Evolutionary conservation across 257 asterid species (phyloP).

Genomic region (Solanum etuberosum): DNA sequence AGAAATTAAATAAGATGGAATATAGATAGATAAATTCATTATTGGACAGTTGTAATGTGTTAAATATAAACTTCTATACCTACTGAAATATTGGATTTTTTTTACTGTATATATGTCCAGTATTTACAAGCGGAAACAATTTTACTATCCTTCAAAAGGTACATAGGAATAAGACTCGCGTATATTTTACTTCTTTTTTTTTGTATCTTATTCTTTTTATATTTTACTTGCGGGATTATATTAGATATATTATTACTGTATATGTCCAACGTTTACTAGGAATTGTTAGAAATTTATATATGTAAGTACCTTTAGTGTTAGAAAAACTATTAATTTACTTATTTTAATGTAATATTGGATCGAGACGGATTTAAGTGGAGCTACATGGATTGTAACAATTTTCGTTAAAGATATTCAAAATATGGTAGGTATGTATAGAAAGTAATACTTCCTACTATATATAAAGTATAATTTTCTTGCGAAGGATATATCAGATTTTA

Average conservation of each 20-base stretch:
- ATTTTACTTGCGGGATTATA: not conserved
- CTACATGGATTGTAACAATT: not conserved
- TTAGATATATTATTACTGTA: not conserved
- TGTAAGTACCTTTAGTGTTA: not conserved
- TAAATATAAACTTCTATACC: not conserved
- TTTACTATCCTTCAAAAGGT: not conserved
- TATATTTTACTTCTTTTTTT: accelerated
- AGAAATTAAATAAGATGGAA: not conserved
- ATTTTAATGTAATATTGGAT: not conserved
- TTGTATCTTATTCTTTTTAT: too few relatives aligned
- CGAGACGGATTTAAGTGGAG: not conserved
- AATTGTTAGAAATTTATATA: not conserved
- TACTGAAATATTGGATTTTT: not conserved
- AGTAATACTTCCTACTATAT: too few relatives aligned
- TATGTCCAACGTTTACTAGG: not conserved
- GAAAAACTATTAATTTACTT: not conserved
- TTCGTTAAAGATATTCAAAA: not conserved
- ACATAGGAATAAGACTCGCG: accelerated
- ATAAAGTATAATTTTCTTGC: too few relatives aligned
- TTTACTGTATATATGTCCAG: not conserved
- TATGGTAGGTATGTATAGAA: too few relatives aligned
- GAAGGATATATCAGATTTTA: too few relatives aligned
- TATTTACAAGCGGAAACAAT: not conserved
- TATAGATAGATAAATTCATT: not conserved
- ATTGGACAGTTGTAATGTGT: not conserved